Conservation (phyloP, 2,329 filamentous ascomycete species). For the Diaporthe eres region DNA sequence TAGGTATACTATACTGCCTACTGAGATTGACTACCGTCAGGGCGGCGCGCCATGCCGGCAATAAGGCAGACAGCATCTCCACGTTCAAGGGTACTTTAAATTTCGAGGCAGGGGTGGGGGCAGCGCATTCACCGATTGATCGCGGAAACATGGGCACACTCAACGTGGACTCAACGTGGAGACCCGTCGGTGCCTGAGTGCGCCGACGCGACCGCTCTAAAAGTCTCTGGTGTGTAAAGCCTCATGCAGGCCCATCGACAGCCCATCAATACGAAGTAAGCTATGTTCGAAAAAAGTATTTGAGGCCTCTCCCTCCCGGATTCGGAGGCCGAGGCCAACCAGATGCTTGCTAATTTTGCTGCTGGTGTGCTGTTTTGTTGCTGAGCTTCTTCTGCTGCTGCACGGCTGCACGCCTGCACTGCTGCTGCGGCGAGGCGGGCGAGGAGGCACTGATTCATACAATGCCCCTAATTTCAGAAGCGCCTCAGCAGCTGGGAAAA, state of each 20-base stretch:
- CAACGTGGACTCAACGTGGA: background rate
- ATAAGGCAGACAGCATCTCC: slow-evolving; percentile 26
- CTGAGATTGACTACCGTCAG: slow-evolving; percentile 5
- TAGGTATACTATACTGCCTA: background rate
- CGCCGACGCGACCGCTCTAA: background rate
- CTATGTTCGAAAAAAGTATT: background rate
- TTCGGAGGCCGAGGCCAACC: slow-evolving; percentile 17
- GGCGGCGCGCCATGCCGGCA: slow-evolving; percentile 18
- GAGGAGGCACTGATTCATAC: slow-evolving; percentile 25
- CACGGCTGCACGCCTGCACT: background rate
- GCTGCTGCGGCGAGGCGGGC: slow-evolving; percentile 14
- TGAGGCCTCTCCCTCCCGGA: background rate
- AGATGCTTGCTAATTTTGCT: background rate
- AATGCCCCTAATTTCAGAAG: slow-evolving; percentile 30
- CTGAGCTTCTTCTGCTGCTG: background rate
- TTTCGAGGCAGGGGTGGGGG: slow-evolving; percentile 27
- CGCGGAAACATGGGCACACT: slow-evolving; percentile 10
- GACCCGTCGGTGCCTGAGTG: slow-evolving; percentile 27
- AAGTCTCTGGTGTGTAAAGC: background rate
- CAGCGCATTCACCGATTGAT: slow-evolving; percentile 29
- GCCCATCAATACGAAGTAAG: slow-evolving; percentile 6
- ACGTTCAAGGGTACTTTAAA: slow-evolving; percentile 28
- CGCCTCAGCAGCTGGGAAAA: slow-evolving; percentile 22
- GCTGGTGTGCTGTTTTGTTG: background rate
- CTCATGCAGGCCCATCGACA: slow-evolving; percentile 1